phyloP scores from a whole-genome alignment of 1,284 basidiomycete species.

The Rhizoctonia solani region DNA sequence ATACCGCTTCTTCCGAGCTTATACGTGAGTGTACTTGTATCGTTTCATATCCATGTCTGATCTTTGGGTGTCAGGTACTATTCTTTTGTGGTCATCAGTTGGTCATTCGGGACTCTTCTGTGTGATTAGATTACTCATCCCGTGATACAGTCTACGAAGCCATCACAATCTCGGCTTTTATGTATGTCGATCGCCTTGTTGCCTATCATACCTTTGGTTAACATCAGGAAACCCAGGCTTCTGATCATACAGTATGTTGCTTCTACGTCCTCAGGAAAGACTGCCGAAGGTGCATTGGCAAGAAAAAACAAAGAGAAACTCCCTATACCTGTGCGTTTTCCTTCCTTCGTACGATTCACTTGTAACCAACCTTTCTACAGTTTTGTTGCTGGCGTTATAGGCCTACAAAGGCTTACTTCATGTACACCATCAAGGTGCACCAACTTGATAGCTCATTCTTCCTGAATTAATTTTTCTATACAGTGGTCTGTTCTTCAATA shows the following conservation, averaged over 20 bases:
- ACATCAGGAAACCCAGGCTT: constrained; percentile 54
- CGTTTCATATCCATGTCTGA: background rate
- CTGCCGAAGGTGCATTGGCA: constrained; percentile 65
- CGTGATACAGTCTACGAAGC: constrained; percentile 53
- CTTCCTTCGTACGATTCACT: constrained; percentile 6
- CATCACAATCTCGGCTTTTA: constrained; percentile 75
- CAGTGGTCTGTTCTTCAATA: constrained; percentile 85
- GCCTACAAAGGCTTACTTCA: constrained; percentile 86
- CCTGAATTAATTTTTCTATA: background rate
- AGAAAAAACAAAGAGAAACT: constrained; percentile 79
- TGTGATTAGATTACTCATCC: background rate
- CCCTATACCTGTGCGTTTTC: constrained; percentile 65
- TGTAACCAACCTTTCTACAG: constrained; percentile 45
- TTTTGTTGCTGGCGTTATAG: constrained; percentile 77
- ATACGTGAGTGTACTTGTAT: constrained; percentile 54
- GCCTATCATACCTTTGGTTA: constrained; percentile 13
- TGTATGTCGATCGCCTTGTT: constrained; percentile 53
- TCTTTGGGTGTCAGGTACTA: constrained; percentile 55
- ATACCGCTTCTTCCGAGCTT: constrained; percentile 79
- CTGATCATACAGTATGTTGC: constrained; percentile 86
- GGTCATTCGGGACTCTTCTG: constrained; percentile 42
- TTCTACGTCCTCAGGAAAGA: constrained; percentile 61
- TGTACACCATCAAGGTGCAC: constrained; percentile 79
- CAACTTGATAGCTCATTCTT: constrained; percentile 2
- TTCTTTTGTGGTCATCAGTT: constrained; percentile 71